These are phyloP conservation scores for Mycena epipterygia DNA, from an alignment of 768 basidiomycete species.

Conservation along the genomic window DNA sequence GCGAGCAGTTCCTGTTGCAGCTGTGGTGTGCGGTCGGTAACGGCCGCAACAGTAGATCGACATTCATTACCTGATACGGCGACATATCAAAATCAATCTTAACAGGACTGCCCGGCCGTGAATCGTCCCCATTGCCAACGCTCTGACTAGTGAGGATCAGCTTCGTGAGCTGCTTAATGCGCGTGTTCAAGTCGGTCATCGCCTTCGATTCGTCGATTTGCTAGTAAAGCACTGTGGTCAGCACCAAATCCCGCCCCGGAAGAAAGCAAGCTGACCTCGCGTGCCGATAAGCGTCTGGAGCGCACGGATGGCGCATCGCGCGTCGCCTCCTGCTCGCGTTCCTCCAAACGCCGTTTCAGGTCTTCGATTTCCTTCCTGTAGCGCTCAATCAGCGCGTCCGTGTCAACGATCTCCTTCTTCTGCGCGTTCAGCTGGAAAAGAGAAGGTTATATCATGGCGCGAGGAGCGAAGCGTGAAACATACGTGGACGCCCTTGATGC, in stretches of 20 bases:
- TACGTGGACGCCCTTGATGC: conserved; percentile 91
- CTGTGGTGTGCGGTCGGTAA: conserved; percentile 48
- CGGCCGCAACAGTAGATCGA: neutral
- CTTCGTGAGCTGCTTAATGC: conserved; percentile 87
- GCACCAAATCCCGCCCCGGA: neutral
- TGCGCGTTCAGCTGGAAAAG: conserved; percentile 76
- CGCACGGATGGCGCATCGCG: conserved; percentile 48
- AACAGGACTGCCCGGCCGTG: conserved; percentile 83
- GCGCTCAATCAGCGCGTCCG: conserved; percentile 92
- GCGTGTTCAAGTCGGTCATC: conserved; percentile 84
- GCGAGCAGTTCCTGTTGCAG: conserved; percentile 91
- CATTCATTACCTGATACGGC: conserved; percentile 77
- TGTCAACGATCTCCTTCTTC: conserved; percentile 95
- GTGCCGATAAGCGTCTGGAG: conserved; percentile 63
- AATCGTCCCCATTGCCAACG: conserved; percentile 78
- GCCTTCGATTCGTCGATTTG: conserved; percentile 89
- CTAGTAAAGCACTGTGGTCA: conserved; percentile 50
- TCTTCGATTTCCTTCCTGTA: conserved; percentile 96
- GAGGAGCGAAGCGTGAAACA: conserved; percentile 34
- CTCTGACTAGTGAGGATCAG: conserved; percentile 89
- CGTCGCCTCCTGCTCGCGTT: conserved; percentile 76
- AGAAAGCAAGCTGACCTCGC: conserved; percentile 55
- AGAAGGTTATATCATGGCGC: neutral
- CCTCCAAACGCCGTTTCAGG: conserved; percentile 79
- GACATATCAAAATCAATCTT: conserved; percentile 94